Evolutionary conservation across 129 eudicot genomes (phyloP).

Genomic region (Deinandra increscens): DNA sequence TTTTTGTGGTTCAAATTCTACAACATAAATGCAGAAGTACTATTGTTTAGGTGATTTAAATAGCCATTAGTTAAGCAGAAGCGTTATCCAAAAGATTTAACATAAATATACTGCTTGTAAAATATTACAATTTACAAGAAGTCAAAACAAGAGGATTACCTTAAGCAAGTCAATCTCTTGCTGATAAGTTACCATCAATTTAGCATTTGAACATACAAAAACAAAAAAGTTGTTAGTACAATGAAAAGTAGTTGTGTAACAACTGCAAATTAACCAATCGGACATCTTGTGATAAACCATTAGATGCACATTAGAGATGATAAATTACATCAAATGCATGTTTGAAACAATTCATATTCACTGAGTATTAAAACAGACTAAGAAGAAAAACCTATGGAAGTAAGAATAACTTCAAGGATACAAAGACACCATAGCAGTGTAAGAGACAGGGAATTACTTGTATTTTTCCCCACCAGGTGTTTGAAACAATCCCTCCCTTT

Average conservation of each 20-base stretch:
- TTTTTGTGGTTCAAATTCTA: constrained; percentile 96
- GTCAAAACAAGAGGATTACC: constrained; percentile 44
- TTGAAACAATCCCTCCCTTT: too few relatives aligned
- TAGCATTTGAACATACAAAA: constrained; percentile 31
- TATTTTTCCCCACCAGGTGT: neutral
- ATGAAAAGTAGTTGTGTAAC: neutral
- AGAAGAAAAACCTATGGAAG: neutral
- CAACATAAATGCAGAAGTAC: constrained; percentile 14
- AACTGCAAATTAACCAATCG: constrained; percentile 5
- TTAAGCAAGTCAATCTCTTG: constrained; percentile 97
- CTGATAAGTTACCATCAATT: constrained; percentile 44
- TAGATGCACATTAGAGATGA: neutral
- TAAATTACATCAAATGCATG: constrained; percentile 7
- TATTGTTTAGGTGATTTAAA: neutral
- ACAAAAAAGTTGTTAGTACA: constrained; percentile 25
- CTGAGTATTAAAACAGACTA: neutral
- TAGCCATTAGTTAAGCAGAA: constrained; percentile 9
- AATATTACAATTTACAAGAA: constrained; percentile 4
- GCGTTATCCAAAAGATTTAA: neutral
- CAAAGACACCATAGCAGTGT: neutral
- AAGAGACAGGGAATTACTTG: neutral
- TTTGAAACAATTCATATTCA: constrained; percentile 14
- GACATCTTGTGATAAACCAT: constrained; percentile 5
- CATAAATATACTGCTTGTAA: neutral
- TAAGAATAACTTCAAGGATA: neutral